A percentile compares a stretch with the other conserved stretches of the same genome.
Evolutionary conservation across 164 flowering plant species (phyloP).

Genomic region (Dillenia turbinata): DNA sequence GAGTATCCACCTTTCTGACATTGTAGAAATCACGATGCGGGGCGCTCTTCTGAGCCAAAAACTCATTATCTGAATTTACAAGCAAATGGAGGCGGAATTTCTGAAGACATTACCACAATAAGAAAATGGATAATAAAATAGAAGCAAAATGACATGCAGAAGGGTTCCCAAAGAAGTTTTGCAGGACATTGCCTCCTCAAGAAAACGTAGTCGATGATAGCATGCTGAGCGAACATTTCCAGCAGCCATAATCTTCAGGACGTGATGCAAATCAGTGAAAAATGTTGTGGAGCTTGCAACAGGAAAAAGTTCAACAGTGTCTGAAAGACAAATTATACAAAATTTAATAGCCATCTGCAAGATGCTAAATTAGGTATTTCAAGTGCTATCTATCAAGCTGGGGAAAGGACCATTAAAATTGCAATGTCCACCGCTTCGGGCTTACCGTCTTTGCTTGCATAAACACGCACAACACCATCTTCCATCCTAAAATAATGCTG

Average conservation of each 20-base stretch:
- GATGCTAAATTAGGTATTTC: no score
- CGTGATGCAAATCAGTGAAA: constrained; percentile 78
- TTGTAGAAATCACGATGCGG: constrained; percentile 82
- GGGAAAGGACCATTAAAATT: neutral
- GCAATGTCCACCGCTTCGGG: neutral
- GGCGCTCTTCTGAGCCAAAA: constrained; percentile 70
- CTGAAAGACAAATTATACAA: constrained; percentile 23
- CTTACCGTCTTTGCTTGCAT: constrained; percentile 56
- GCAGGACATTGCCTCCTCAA: constrained; percentile 51
- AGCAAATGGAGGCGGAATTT: constrained; percentile 65
- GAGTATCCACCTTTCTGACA: constrained; percentile 76
- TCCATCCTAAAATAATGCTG: constrained; percentile 79
- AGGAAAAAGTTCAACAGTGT: constrained; percentile 53
- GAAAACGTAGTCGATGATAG: constrained; percentile 58
- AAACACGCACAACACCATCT: constrained; percentile 76
- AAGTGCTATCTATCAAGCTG: no score
- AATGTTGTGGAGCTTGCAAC: constrained; percentile 62
- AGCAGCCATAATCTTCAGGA: constrained; percentile 42
- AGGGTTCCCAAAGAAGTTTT: neutral
- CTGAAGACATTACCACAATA: constrained; percentile 26
- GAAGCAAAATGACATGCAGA: neutral
- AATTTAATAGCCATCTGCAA: no score
- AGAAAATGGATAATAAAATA: constrained; percentile 5
- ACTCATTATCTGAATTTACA: constrained; percentile 63
- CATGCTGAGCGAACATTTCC: constrained; percentile 66